Evolutionary conservation across 306 rosid genomes (phyloP).

Genomic region (Senna tora): DNA sequence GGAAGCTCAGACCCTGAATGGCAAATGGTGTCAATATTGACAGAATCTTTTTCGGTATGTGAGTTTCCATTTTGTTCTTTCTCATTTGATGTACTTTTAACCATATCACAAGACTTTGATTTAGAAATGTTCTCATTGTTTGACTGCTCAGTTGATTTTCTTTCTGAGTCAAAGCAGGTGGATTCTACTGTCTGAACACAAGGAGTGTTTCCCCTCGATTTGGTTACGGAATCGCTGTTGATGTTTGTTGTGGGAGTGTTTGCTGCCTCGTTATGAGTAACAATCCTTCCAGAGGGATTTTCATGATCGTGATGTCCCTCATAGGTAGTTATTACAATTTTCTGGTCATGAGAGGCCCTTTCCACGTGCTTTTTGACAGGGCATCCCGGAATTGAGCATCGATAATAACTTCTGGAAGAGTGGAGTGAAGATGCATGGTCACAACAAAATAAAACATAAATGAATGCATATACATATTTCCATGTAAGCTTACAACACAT

Average conservation of each 20-base stretch:
- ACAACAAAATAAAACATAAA: constrained; percentile 32
- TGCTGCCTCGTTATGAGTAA: constrained; percentile 51
- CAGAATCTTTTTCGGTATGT: constrained; percentile 25
- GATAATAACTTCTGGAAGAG: constrained; percentile 80
- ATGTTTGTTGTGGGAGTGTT: constrained; percentile 31
- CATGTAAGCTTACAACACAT: constrained; percentile 10
- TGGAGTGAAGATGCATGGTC: constrained; percentile 34
- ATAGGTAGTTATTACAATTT: constrained; percentile 73
- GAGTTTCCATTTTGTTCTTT: constrained; percentile 41
- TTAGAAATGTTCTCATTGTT: constrained; percentile 40
- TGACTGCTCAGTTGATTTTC: constrained; percentile 38
- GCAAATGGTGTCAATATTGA: constrained; percentile 22
- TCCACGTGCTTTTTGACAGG: constrained; percentile 88
- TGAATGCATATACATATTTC: constrained; percentile 4
- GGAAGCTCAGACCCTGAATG: constrained; percentile 35
- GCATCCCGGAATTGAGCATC: constrained; percentile 90
- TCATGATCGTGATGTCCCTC: constrained; percentile 86
- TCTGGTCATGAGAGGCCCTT: constrained; percentile 73
- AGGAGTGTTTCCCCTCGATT: constrained; percentile 39
- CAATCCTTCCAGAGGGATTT: constrained; percentile 57
- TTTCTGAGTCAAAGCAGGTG: constrained; percentile 37
- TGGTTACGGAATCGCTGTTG: constrained; percentile 39
- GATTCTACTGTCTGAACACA: constrained; percentile 29
- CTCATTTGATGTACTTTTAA: constrained; percentile 33
- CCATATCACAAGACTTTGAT: constrained; percentile 38